Conservation (phyloP, 176 grass and related monocot genomes). For the Otatea glauca region DNA sequence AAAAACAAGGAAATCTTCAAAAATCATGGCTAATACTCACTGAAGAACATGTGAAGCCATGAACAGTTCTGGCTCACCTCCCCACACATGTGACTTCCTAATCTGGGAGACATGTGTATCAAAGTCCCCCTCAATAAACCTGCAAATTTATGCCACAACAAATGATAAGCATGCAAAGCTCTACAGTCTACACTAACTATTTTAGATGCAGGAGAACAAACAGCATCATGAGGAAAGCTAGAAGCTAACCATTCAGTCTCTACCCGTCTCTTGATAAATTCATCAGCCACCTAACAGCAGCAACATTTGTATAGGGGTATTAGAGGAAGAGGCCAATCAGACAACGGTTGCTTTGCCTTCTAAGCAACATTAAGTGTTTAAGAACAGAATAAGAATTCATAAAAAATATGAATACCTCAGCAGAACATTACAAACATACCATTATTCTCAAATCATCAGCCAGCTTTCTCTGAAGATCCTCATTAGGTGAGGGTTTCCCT, state of each 20-base stretch:
- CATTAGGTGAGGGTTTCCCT: slow-evolving; percentile 53
- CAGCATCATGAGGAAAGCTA: neutral
- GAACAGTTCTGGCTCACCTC: slow-evolving; percentile 80
- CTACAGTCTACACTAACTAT: neutral
- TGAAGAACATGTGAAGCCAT: slow-evolving; percentile 79
- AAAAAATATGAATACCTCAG: neutral
- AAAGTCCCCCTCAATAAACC: slow-evolving; percentile 84
- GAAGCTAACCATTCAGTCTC: slow-evolving; percentile 72
- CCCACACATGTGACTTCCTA: slow-evolving; percentile 77
- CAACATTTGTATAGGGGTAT: neutral
- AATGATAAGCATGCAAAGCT: slow-evolving; percentile 20
- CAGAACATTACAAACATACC: slow-evolving; percentile 40
- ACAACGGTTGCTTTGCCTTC: too few relatives aligned
- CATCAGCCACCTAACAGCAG: slow-evolving; percentile 62
- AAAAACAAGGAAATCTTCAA: slow-evolving; percentile 11
- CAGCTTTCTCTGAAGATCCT: slow-evolving; percentile 58
- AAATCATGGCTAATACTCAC: slow-evolving; percentile 49
- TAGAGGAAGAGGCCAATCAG: neutral
- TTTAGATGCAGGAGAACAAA: neutral
- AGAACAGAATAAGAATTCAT: neutral
- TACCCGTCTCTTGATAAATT: slow-evolving; percentile 64
- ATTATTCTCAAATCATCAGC: slow-evolving; percentile 72
- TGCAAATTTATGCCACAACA: slow-evolving; percentile 6
- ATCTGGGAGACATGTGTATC: slow-evolving; percentile 71
- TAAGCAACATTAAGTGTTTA: neutral